phyloP scores from a whole-genome alignment of 495 filamentous ascomycete genomes.

The Chaetomidium leptoderma region DNA sequence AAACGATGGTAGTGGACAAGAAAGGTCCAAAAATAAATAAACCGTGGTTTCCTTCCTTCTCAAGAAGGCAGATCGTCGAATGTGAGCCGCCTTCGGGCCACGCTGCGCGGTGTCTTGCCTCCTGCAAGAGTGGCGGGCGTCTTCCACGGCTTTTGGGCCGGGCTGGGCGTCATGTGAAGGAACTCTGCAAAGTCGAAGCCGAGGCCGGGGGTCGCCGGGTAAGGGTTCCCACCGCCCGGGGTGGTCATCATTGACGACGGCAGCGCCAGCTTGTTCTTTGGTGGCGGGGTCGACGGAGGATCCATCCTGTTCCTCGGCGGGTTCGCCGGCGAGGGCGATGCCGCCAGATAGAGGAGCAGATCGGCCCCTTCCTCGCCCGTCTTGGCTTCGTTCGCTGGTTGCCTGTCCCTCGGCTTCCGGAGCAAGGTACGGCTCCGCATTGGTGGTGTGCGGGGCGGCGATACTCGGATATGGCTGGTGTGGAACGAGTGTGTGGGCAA shows the following conservation, averaged over 20 bases:
- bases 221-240: slow-evolving; percentile 60
- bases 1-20: background rate
- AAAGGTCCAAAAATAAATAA: background rate
- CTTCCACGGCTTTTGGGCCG: slow-evolving; percentile 81
- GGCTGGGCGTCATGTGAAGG: slow-evolving; percentile 92
- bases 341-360: slow-evolving; percentile 84
- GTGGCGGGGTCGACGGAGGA: slow-evolving; percentile 83
- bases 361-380: slow-evolving; percentile 81
- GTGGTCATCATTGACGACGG: slow-evolving; percentile 90
- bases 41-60: no score
- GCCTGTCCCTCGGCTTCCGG: slow-evolving; percentile 27
- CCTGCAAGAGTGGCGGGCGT: slow-evolving; percentile 48
- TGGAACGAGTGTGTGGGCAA: slow-evolving; percentile 74
- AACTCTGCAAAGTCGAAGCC: slow-evolving; percentile 96
- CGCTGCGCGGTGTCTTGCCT: slow-evolving; percentile 41
- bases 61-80: slow-evolving; percentile 40
- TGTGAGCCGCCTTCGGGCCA: slow-evolving; percentile 40
- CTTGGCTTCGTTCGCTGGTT: slow-evolving; percentile 34
- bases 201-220: slow-evolving; percentile 57
- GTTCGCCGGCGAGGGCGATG: slow-evolving; percentile 80
- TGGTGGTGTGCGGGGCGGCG: slow-evolving; percentile 78
- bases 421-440: slow-evolving; percentile 51
- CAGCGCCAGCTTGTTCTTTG: slow-evolving; percentile 62
- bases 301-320: slow-evolving; percentile 47
- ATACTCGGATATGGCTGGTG: slow-evolving; percentile 53